These are phyloP conservation scores for Cucurbita argyrosperma DNA, from an alignment of 306 rosid species.

Conservation along the genomic window DNA sequence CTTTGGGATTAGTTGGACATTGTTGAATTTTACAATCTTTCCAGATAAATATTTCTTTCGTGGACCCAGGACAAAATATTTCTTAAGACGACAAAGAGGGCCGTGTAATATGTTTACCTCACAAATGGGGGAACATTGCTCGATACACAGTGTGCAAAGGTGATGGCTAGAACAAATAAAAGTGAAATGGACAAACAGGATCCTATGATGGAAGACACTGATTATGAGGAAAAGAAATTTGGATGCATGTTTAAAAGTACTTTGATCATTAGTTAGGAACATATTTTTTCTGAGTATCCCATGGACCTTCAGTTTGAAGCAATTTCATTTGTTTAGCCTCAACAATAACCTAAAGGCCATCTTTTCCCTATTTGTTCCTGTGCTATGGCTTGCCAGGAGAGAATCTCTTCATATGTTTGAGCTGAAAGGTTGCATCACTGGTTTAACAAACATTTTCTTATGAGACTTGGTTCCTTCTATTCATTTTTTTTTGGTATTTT, in stretches of 20 bases:
- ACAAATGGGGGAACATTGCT: background rate
- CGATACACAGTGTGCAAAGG: background rate
- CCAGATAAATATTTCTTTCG: background rate
- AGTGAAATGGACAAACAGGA: background rate
- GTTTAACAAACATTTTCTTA: no score
- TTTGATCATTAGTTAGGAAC: background rate
- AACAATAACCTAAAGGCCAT: background rate
- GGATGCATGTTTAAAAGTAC: background rate
- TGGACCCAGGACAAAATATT: background rate
- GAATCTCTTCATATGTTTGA: background rate
- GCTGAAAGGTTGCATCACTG: background rate
- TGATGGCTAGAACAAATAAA: background rate
- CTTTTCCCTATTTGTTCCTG: background rate
- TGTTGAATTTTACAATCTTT: background rate
- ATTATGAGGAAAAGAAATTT: background rate
- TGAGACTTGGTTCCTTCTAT: no score
- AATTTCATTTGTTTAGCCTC: background rate
- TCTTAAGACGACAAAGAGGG: background rate
- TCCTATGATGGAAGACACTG: background rate
- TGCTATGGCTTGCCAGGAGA: background rate
- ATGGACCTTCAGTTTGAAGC: background rate
- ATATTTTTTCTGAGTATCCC: background rate
- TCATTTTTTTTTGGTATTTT: no score
- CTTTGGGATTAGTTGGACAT: background rate
- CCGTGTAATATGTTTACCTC: background rate